phyloP scores from a whole-genome alignment of 257 asterid genomes.

The Nicotiana sylvestris region DNA sequence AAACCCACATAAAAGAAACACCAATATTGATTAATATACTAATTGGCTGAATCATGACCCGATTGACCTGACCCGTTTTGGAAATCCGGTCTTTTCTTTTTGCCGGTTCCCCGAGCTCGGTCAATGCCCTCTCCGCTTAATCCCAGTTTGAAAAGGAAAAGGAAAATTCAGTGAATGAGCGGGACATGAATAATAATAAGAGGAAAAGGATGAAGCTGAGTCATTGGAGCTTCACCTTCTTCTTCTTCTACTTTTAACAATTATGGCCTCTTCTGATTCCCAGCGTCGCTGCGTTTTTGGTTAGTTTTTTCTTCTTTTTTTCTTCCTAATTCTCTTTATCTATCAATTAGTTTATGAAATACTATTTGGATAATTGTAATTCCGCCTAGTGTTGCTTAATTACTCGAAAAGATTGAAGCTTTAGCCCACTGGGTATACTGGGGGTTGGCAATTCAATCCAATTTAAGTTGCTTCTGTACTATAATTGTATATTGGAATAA shows the following conservation, averaged over 20 bases:
- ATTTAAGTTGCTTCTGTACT: not conserved
- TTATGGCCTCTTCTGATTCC: conserved; percentile 52
- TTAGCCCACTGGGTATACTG: not conserved
- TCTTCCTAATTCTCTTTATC: not conserved
- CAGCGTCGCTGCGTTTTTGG: conserved; percentile 95
- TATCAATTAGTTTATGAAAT: not conserved
- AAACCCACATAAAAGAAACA: too few relatives aligned
- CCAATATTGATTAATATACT: not conserved
- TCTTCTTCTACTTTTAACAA: conserved; percentile 19
- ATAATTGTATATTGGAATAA: not conserved
- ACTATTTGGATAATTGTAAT: not conserved
- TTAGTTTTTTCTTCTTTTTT: conserved; percentile 16
- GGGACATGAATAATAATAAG: not conserved
- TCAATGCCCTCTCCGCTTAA: conserved; percentile 8
- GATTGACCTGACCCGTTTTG: not conserved
- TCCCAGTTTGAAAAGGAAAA: not conserved
- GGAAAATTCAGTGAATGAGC: not conserved
- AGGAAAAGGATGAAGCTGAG: conserved; percentile 33
- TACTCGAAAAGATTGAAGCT: not conserved
- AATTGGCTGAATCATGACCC: not conserved
- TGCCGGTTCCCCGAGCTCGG: not conserved
- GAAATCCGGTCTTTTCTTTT: not conserved
- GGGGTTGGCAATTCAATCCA: not conserved
- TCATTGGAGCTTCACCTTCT: conserved; percentile 31
- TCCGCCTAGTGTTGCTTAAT: not conserved